Evolutionary conservation across 2,329 filamentous ascomycete genomes (phyloP).

Genomic region (Fusarium stilboides): DNA sequence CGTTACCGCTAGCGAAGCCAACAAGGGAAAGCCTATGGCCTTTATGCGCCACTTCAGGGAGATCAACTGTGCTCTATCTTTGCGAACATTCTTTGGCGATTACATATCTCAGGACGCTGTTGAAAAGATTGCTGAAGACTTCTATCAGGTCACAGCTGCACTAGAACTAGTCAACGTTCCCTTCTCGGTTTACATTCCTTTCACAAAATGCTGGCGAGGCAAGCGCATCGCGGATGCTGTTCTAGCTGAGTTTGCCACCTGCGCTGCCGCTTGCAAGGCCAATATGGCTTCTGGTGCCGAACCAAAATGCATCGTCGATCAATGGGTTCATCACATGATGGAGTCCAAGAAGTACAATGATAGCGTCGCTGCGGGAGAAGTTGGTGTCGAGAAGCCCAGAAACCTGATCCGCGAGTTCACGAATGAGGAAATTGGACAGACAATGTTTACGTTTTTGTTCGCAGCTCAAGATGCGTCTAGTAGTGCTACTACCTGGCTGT

Average conservation of each 20-base stretch:
- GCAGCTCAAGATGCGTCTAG: constrained; percentile 69
- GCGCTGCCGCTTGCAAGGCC: constrained; percentile 79
- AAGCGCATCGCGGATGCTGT: constrained; percentile 83
- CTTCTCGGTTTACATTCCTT: constrained; percentile 77
- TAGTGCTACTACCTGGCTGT: constrained; percentile 68
- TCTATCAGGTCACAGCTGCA: constrained; percentile 82
- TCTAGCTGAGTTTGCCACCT: constrained; percentile 78
- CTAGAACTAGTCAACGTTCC: constrained; percentile 87
- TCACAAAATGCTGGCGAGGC: constrained; percentile 82
- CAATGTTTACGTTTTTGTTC: constrained; percentile 68
- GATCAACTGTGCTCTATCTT: constrained; percentile 83
- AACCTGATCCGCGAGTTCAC: constrained; percentile 67
- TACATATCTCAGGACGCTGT: constrained; percentile 81
- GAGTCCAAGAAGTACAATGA: constrained; percentile 78
- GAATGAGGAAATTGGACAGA: constrained; percentile 64
- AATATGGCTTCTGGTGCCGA: constrained; percentile 79
- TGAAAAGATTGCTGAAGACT: constrained; percentile 83
- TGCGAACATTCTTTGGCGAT: constrained; percentile 84
- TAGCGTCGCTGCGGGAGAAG: constrained; percentile 71
- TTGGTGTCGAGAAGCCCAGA: constrained; percentile 58
- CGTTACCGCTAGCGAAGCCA: constrained; percentile 68
- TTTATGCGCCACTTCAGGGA: constrained; percentile 84
- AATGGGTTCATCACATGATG: constrained; percentile 82
- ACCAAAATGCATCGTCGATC: constrained; percentile 82
- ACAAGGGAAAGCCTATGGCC: constrained; percentile 69